Percentiles rank a stretch among this genome's conserved stretches.
Conservation (phyloP, 192 early-diverging fungal genomes). For the Martensiomyces pterosporus region DNA sequence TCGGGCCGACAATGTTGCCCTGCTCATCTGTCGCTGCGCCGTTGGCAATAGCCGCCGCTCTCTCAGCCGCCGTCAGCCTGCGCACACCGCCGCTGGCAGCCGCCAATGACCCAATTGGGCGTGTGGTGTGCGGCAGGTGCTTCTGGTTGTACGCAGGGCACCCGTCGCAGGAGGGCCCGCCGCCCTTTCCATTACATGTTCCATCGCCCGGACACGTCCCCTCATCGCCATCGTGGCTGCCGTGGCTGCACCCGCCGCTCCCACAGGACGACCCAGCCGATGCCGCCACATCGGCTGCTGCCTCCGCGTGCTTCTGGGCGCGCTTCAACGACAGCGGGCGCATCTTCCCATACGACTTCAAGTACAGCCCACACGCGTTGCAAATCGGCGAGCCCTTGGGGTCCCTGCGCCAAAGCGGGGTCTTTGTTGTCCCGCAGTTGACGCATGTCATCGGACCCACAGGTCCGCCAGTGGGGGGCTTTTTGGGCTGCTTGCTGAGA, state of each 20-base stretch:
- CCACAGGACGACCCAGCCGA: neutral
- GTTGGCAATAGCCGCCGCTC: slow-evolving; percentile 48
- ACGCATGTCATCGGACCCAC: slow-evolving; percentile 55
- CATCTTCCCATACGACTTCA: slow-evolving; percentile 49
- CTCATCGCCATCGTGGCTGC: slow-evolving; percentile 6
- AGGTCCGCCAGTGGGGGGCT: neutral
- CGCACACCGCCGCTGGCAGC: slow-evolving; percentile 10
- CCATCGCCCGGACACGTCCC: slow-evolving; percentile 74
- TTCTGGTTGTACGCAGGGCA: slow-evolving; percentile 73
- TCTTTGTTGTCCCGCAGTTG: slow-evolving; percentile 74
- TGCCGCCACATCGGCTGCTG: slow-evolving; percentile 1
- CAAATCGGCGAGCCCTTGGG: slow-evolving; percentile 72
- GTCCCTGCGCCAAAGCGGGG: slow-evolving; percentile 77
- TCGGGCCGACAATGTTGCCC: slow-evolving; percentile 44
- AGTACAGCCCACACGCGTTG: slow-evolving; percentile 69
- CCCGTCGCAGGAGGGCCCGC: slow-evolving; percentile 65
- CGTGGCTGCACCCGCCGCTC: neutral
- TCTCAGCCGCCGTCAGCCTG: slow-evolving; percentile 42
- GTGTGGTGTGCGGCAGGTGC: slow-evolving; percentile 42
- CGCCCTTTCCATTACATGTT: slow-evolving; percentile 71
- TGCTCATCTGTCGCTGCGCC: slow-evolving; percentile 48
- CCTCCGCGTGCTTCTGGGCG: slow-evolving; percentile 18
- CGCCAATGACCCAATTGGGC: slow-evolving; percentile 6
- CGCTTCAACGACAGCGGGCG: slow-evolving; percentile 48
- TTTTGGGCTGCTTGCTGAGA: slow-evolving; percentile 1